These are phyloP conservation scores for Fragaria vesca DNA, from an alignment of 306 rosid species.

Conservation along the genomic window DNA sequence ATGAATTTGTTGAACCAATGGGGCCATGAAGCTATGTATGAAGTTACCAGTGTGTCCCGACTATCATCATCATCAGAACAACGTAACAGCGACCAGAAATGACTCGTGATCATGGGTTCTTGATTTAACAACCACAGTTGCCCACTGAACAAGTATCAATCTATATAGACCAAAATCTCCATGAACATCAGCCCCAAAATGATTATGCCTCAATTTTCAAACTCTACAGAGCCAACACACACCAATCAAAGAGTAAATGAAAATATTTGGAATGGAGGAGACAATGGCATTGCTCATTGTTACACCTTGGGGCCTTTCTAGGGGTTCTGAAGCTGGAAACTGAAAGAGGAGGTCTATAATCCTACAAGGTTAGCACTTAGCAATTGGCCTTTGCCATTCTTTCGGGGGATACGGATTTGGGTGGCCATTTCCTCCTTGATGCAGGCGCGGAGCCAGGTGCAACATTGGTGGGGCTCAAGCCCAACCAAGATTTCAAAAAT, in stretches of 20 bases:
- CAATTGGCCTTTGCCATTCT: not conserved
- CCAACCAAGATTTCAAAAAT: too few relatives aligned
- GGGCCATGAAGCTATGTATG: slow-evolving; percentile 10
- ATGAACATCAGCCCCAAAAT: not conserved
- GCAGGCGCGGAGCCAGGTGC: too few relatives aligned
- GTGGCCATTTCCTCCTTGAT: not conserved
- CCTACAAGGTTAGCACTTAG: not conserved
- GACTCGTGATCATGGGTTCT: not conserved
- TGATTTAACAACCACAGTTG: not conserved
- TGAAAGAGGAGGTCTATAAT: not conserved
- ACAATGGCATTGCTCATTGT: slow-evolving; percentile 18
- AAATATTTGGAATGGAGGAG: slow-evolving; percentile 24
- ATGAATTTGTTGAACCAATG: slow-evolving; percentile 10
- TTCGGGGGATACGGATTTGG: not conserved
- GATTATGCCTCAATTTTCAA: slow-evolving; percentile 2
- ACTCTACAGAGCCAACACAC: slow-evolving; percentile 8
- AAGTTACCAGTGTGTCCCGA: slow-evolving; percentile 13
- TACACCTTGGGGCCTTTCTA: slow-evolving; percentile 18
- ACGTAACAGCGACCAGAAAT: slow-evolving; percentile 3
- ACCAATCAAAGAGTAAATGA: not conserved
- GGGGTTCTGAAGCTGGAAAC: slow-evolving; percentile 24
- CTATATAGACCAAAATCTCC: slow-evolving; percentile 9
- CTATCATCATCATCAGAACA: slow-evolving; percentile 8
- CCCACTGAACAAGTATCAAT: not conserved
- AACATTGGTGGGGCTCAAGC: too few relatives aligned